These are phyloP conservation scores for Saturnispora besseyi DNA, from an alignment of 805 yeast genomes.

Conservation along the genomic window DNA sequence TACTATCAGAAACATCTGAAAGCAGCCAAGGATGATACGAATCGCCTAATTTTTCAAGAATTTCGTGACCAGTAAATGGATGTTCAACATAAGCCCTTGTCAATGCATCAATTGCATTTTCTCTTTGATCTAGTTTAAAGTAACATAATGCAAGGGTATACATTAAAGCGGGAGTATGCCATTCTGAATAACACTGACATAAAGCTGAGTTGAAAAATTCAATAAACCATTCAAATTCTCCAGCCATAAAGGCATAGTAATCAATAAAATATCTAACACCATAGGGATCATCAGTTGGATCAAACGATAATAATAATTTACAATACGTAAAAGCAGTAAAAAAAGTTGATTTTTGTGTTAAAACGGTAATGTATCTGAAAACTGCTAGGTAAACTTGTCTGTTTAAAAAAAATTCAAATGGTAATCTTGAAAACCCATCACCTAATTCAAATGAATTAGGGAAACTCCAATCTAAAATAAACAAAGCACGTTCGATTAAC, in stretches of 20 bases:
- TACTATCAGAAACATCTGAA: slow-evolving; percentile 24
- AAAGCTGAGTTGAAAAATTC: slow-evolving; percentile 50
- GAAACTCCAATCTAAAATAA: slow-evolving; percentile 70
- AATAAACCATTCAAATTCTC: slow-evolving; percentile 53
- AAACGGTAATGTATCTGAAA: slow-evolving; percentile 59
- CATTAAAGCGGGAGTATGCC: slow-evolving; percentile 68
- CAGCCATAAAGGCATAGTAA: slow-evolving; percentile 59
- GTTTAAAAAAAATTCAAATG: slow-evolving; percentile 66
- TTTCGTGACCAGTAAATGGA: slow-evolving; percentile 46
- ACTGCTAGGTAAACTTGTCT: slow-evolving; percentile 68
- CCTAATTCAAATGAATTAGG: slow-evolving; percentile 50
- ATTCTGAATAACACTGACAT: slow-evolving; percentile 45
- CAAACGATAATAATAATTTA: slow-evolving; percentile 56
- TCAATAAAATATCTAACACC: slow-evolving; percentile 82
- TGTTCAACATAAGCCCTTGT: slow-evolving; percentile 42
- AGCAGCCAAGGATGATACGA: slow-evolving; percentile 21
- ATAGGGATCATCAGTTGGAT: slow-evolving; percentile 72
- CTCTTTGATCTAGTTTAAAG: slow-evolving; percentile 30
- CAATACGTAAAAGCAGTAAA: slow-evolving; percentile 70
- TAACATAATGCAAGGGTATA: slow-evolving; percentile 61
- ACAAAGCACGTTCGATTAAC: slow-evolving; percentile 64
- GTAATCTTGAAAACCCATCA: slow-evolving; percentile 54
- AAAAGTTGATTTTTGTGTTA: slow-evolving; percentile 71
- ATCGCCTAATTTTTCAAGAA: slow-evolving; percentile 42
- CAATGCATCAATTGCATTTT: slow-evolving; percentile 41